Percentiles rank a stretch among this genome's conserved stretches.
phyloP scores from a whole-genome alignment of 352 stramenopile genomes.

The Phytophthora aleatoria region DNA sequence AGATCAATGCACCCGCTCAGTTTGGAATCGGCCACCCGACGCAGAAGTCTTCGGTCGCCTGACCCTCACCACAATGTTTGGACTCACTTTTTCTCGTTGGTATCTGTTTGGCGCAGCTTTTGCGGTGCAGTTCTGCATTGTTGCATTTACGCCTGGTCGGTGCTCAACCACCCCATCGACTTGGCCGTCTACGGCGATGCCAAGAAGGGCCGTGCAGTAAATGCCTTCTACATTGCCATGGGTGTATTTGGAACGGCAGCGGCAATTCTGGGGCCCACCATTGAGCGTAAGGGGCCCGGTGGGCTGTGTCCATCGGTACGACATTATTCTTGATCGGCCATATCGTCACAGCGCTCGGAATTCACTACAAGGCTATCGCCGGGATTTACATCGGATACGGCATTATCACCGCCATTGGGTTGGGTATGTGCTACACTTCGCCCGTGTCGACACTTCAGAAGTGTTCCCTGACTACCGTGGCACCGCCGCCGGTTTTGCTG shows the following conservation, averaged over 20 bases:
- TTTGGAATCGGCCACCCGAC: no score
- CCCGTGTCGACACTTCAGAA: constrained; percentile 73
- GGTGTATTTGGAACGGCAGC: constrained; percentile 65
- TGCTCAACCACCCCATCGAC: constrained; percentile 38
- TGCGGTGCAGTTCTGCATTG: no score
- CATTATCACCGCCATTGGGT: constrained; percentile 60
- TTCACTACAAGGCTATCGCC: constrained; percentile 51
- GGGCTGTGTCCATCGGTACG: constrained; percentile 51
- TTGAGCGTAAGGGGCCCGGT: constrained; percentile 63
- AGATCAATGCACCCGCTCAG: no score
- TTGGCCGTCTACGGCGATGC: constrained; percentile 47
- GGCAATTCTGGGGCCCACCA: constrained; percentile 72
- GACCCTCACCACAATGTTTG: no score
- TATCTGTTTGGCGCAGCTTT: neutral
- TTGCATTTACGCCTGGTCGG: no score
- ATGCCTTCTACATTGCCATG: constrained; percentile 75
- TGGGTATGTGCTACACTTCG: constrained; percentile 76
- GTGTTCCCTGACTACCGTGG: constrained; percentile 80
- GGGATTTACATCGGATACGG: constrained; percentile 73
- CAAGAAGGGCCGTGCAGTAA: constrained; percentile 63
- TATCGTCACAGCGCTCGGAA: constrained; percentile 33
- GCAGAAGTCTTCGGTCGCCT: no score
- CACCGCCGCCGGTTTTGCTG: constrained; percentile 48
- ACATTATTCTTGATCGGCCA: constrained; percentile 43
- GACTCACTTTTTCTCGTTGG: no score